Evolutionary conservation across 2,329 filamentous ascomycete genomes (phyloP), one percentile per base, ranked within the genome.

Genomic region (Bimuria novae-zelandiae): DNA sequence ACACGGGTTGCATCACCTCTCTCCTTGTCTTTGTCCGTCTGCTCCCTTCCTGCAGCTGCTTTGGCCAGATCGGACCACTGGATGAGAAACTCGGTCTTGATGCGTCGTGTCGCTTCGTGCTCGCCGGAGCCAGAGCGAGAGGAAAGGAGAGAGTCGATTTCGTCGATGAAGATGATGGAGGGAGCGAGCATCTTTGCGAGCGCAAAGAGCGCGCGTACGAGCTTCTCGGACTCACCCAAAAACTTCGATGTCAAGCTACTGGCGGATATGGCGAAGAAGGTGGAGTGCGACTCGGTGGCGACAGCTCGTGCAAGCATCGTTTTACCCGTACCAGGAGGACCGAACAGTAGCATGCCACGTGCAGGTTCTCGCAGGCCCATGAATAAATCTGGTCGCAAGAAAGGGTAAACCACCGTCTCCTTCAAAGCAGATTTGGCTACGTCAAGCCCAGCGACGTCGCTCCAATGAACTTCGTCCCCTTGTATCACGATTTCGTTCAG

Each of bases 21-120:
- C 54, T 88, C 84, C 61, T 84, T 89, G 30, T 89, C 85, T 53
- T 82, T 86, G 12, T 84, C 82, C 12, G 73, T 82, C 42, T 84
- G 79, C 68, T 95, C 91, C 32, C 90, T 83, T 0, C 93, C 93
- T 3, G 92, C 93, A 6, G 94, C 94, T 2, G 94, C 94, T 59
- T 91, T 87, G 67, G 96, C 92, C 2, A 99, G 77, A 69, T 97
- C 92, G 53, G 90, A 94, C 94, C 94, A 99, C 68, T 97, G 92
- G 23, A 99, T 97, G 25, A 99, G 78, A 64, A 99, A 99, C 69
- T 99, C 94, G 0, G 94, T 99, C 76, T 99, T 99, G 69, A 97
- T 96, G 50, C 94, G 84, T 52, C 93, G 82, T 0, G 92, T 96
- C 0, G 94, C 91, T 75, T 99, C 94, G 64, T 97, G 90, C 68